Conservation (phyloP, 208 protist species). For the Trichomonas gallinae region DNA sequence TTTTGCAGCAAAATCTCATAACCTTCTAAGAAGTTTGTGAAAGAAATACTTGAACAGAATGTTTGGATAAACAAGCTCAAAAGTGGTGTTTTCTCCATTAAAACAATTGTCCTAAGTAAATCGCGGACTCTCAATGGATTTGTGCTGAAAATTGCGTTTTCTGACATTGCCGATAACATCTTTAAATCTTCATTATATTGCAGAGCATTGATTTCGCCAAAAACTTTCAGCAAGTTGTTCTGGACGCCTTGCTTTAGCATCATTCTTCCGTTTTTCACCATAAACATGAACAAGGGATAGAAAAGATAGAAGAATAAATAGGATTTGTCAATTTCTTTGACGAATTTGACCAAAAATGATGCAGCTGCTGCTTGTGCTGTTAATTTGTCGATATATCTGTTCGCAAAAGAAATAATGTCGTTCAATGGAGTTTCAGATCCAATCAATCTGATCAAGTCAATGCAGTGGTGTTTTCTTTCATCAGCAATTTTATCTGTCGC, state of each 20-base stretch:
- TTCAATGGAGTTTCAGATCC: not conserved
- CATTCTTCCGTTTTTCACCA: not conserved
- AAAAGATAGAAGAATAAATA: not conserved
- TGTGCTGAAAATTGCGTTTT: not conserved
- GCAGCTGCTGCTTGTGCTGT: not conserved
- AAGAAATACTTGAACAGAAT: not conserved
- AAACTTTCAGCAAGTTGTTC: not conserved
- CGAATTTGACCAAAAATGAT: not conserved
- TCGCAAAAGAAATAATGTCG: not conserved
- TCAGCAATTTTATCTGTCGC: not conserved
- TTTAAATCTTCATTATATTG: not conserved
- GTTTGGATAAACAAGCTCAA: not conserved
- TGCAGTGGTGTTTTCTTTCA: not conserved
- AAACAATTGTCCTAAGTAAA: not conserved
- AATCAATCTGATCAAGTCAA: not conserved
- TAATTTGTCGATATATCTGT: not conserved
- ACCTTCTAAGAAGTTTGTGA: not conserved
- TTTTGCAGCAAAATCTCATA: not conserved
- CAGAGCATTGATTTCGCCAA: not conserved
- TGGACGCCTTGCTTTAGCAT: not conserved
- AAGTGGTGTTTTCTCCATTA: not conserved
- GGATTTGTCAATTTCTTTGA: not conserved
- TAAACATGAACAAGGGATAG: not conserved
- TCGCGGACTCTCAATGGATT: not conserved
- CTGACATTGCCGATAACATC: not conserved